A percentile compares a stretch with the other conserved stretches of the same genome.
Evolutionary conservation across 225 moss, liverwort and hornwort species (phyloP).

Genomic region (Pseudoscleropodium purum): DNA sequence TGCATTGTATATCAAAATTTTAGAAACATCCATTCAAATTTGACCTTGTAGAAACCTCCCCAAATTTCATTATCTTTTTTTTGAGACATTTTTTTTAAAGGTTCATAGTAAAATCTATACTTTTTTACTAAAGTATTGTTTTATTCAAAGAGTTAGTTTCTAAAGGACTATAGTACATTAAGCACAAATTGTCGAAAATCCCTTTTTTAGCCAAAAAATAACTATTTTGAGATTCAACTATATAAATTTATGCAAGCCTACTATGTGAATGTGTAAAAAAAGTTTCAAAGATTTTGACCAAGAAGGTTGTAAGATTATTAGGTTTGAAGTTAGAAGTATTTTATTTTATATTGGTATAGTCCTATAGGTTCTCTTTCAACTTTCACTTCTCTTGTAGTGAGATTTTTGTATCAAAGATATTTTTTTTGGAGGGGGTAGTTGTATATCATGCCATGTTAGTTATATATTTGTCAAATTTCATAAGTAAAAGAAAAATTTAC

Average conservation of each 20-base stretch:
- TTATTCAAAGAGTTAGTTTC: not conserved
- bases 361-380: not conserved
- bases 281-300: rapidly evolving
- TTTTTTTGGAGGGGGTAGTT: too few relatives aligned
- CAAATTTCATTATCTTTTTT: not conserved
- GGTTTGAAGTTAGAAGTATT: not conserved
- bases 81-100: not conserved
- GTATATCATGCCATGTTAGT: not conserved
- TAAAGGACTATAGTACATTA: too few relatives aligned
- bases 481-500: too few relatives aligned
- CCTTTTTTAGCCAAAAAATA: too few relatives aligned
- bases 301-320: not conserved
- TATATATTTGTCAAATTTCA: not conserved
- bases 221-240: rapidly evolving
- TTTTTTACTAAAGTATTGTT: rapidly evolving
- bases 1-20: rapidly evolving
- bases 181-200: too few relatives aligned
- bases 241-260: not conserved
- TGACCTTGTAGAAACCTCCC: not conserved
- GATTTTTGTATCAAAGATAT: not conserved
- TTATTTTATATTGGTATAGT: not conserved
- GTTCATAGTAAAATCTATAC: not conserved
- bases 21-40: not conserved
- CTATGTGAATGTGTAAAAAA: too few relatives aligned
- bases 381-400: not conserved